A percentile compares a stretch with the other conserved stretches of the same genome.
These are phyloP conservation scores for Cryphonectria carpinicola DNA, from an alignment of 2,329 filamentous ascomycete genomes.

Conservation along the genomic window DNA sequence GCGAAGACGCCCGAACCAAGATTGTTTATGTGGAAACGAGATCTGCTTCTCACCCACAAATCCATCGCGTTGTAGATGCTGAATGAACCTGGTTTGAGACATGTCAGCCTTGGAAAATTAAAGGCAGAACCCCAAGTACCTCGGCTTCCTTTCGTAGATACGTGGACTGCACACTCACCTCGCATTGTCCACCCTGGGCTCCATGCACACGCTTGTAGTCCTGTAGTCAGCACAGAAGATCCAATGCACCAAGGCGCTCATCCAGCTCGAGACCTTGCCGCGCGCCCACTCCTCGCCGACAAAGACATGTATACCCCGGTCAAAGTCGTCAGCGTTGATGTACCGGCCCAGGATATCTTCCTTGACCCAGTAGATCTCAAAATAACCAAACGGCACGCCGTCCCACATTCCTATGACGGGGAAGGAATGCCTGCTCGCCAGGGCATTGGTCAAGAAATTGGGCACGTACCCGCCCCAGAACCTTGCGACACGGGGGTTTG, in stretches of 20 bases:
- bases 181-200: slow-evolving; percentile 88
- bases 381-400: slow-evolving; percentile 93
- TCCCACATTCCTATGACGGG: slow-evolving; percentile 94
- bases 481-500: slow-evolving; percentile 77
- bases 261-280: slow-evolving; percentile 80
- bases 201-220: slow-evolving; percentile 81
- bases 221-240: slow-evolving; percentile 76
- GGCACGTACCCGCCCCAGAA: slow-evolving; percentile 77
- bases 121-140: neutral
- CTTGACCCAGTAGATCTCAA: slow-evolving; percentile 98
- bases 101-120: neutral
- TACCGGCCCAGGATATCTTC: slow-evolving; percentile 79
- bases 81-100: slow-evolving; percentile 58
- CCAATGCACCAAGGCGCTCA: slow-evolving; percentile 86
- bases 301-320: slow-evolving; percentile 85
- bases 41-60: slow-evolving; percentile 89
- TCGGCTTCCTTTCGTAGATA: neutral
- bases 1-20: slow-evolving; percentile 79
- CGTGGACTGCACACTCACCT: slow-evolving; percentile 64
- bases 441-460: slow-evolving; percentile 67
- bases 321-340: slow-evolving; percentile 75
- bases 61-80: slow-evolving; percentile 72
- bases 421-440: slow-evolving; percentile 77
- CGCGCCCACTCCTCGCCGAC: slow-evolving; percentile 92
- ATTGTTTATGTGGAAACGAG: slow-evolving; percentile 88